phyloP scores from a whole-genome alignment of 2,329 filamentous ascomycete genomes.

The Alternaria tenuissima region DNA sequence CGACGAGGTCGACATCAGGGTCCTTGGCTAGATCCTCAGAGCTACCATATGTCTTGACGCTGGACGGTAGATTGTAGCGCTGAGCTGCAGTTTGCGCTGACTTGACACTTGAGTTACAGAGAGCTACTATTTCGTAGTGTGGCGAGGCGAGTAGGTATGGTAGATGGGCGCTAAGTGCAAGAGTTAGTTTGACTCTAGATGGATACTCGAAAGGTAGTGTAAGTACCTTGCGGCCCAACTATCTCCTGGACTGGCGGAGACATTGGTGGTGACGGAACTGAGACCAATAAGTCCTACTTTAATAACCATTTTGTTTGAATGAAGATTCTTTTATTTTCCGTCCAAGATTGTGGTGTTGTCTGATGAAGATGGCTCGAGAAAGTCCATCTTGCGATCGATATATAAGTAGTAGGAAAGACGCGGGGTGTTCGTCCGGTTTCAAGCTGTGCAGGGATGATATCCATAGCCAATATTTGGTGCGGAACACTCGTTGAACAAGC shows the following conservation, averaged over 20 bases:
- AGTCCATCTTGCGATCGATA: fast-evolving
- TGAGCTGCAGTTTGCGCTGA: background rate
- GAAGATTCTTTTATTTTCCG: too few relatives aligned
- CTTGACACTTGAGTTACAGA: slow-evolving; percentile 26
- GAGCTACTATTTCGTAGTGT: slow-evolving; percentile 37
- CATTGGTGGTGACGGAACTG: slow-evolving; percentile 10
- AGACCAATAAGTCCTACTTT: slow-evolving; percentile 21
- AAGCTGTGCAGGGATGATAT: background rate
- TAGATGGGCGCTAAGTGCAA: background rate
- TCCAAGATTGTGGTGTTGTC: background rate
- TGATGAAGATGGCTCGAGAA: background rate
- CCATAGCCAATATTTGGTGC: background rate
- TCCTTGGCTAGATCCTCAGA: background rate
- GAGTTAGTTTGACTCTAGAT: background rate
- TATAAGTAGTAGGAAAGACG: background rate
- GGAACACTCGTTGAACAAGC: background rate
- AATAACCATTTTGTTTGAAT: background rate
- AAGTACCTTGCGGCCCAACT: slow-evolving; percentile 34
- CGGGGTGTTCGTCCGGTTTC: background rate
- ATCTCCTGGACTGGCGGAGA: slow-evolving; percentile 6
- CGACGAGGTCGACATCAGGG: background rate
- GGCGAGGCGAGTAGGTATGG: background rate
- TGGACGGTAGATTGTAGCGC: background rate
- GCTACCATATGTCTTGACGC: background rate
- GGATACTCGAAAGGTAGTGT: background rate